Evolutionary conservation across 768 basidiomycete species (phyloP), one percentile per base, ranked within the genome.

Genomic region (Tricholoma hemisulphureum): DNA sequence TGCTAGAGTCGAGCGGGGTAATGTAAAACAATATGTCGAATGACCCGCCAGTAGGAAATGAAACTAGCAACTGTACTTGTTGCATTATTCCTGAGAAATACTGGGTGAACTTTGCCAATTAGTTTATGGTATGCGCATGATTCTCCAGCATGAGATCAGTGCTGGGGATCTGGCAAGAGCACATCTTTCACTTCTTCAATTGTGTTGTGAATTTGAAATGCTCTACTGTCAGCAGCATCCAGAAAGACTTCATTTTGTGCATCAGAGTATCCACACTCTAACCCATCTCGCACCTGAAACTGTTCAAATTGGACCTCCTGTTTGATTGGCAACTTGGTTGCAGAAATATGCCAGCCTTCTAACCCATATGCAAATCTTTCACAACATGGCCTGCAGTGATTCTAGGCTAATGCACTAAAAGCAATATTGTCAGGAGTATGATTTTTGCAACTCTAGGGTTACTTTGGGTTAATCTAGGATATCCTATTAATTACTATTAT

Each of bases 171-270:
- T 75, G 4, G 3, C 11, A 6, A 24, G 52, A 0, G 72, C 66
- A 0, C 66, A 75, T n/a, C 10, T 24, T 0, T 51, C 58, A 0
- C 58, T 79, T 6, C 21, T 65, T 2, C 29, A 65, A 16, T 79
- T 73, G 57, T 56, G 61, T 1, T 31, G 56, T 3, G 75, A 77
- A n/a, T 79, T 65, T 60, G 74, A 79, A 61, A 24, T 51, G 0
- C 56, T 77, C 0, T 78, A 79, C n/a, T 16, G 10, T 11, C 29
- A 21, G 5, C 11, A 20, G 2, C n/a, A n/a, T n/a, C n/a, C n/a
- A n/a, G n/a, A n/a, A n/a, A n/a, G n/a, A n/a, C n/a, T n/a, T n/a
- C n/a, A n/a, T n/a, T n/a, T n/a, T n/a, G n/a, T n/a, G n/a, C n/a
- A n/a, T n/a, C n/a, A n/a, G n/a, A n/a, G n/a, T n/a, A n/a, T n/a